A percentile compares a stretch with the other conserved stretches of the same genome.
These are phyloP conservation scores for Combretum micranthum DNA, from an alignment of 345 rosid species.

Conservation along the genomic window DNA sequence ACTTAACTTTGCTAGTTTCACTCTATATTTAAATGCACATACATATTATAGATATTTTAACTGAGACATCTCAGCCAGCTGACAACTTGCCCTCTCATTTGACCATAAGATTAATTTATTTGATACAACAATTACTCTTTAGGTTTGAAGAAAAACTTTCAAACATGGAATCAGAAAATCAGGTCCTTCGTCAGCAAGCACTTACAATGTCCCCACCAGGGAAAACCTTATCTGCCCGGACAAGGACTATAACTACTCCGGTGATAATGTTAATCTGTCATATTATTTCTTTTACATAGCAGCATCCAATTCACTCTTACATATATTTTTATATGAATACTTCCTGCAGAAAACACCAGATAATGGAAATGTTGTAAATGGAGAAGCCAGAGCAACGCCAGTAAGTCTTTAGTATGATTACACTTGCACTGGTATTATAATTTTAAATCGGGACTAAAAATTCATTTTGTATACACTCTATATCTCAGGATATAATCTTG, in stretches of 20 bases:
- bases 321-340: no score
- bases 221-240: no score
- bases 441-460: neutral
- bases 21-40: no score
- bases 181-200: conserved; percentile 64
- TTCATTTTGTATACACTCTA: conserved; percentile 4
- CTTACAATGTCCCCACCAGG: no score
- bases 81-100: no score
- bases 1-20: no score
- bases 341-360: conserved; percentile 69
- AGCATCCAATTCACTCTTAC: no score
- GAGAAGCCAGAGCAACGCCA: conserved; percentile 45
- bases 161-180: conserved; percentile 62
- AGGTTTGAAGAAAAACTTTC: conserved; percentile 46
- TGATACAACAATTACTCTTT: conserved; percentile 6
- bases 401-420: conserved; percentile 26
- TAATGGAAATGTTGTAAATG: conserved; percentile 54
- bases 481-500: conserved; percentile 45
- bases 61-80: no score
- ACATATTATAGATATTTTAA: no score
- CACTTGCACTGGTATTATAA: conserved; percentile 1
- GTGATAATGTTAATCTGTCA: no score
- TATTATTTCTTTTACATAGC: no score
- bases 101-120: neutral
- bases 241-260: no score